Evolutionary conservation across 345 rosid genomes (phyloP), one percentile per base, ranked within the genome.

Genomic region (Pelargonium nanum): DNA sequence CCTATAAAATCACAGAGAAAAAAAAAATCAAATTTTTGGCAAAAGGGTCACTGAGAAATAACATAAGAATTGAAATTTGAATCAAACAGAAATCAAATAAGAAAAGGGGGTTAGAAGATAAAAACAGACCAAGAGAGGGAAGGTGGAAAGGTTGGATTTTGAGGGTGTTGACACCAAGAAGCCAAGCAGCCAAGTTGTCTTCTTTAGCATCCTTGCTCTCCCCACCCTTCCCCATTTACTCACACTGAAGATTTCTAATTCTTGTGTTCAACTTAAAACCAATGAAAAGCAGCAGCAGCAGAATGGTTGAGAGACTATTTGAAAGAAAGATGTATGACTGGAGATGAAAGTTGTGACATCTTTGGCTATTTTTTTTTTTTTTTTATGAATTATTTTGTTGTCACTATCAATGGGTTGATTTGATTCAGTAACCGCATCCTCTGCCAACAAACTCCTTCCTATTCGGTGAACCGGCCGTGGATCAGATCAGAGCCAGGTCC

Each of bases 101-200:
- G 6, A 32, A 53, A 40, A 45, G 52, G 9, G 26, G 59, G 28
- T 53, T 17, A 4, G 21, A 6, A 13, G 21, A 16, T 19, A 53
- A 19, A n/a, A 56, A 50, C 40, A 57, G 72, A 91, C 97, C 93
- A 26, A 86, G 78, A 44, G 86, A 40, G 70, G 97, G 91, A 48
- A 87, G 95, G 61, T 58, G 62, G 74, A 80, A 87, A 65, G 83
- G 97, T 69, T 82, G 89, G 74, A 92, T 89, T 81, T 84, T 87
- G 76, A 92, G 87, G 58, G 81, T 84, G 74, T 92, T 85, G 73
- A 83, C 40, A 61, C 81, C 78, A 65, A 85, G 75, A 44, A 86
- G 83, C 95, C 95, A 91, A 69, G 90, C 98, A 62, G 87, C 98
- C 91, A 85, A 74, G 78, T 88, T 91, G 69, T 79, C 86, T 71